Percentiles rank a stretch among this genome's conserved stretches.
Evolutionary conservation across 495 filamentous ascomycete genomes (phyloP).

Genomic region (Viridothelium virens): DNA sequence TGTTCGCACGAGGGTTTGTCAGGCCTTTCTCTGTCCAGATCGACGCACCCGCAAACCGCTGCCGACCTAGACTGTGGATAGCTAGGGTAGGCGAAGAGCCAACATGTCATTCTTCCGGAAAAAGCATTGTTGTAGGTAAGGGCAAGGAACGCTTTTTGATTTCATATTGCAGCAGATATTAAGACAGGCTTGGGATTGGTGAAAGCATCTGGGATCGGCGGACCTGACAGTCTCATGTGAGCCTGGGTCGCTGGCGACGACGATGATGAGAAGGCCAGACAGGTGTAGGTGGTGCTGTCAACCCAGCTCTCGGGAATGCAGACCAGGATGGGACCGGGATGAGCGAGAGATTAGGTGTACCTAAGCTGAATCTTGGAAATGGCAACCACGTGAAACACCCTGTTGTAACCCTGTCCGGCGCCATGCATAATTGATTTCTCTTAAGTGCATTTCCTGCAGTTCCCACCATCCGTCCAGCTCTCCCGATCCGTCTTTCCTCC

Average conservation of each 20-base stretch:
- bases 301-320: neutral
- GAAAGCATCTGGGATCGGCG: neutral
- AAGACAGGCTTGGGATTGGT: neutral
- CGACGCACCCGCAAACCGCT: neutral
- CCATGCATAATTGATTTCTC: neutral
- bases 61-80: neutral
- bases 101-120: neutral
- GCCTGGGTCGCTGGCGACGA: neutral
- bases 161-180: neutral
- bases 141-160: neutral
- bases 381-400: conserved; percentile 8
- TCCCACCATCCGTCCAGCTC: too few species aligned
- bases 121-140: neutral
- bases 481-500: neutral
- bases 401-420: conserved; percentile 1
- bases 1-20: neutral
- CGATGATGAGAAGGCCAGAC: neutral
- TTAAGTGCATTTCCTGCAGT: neutral
- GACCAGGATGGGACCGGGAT: neutral
- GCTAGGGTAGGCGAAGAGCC: neutral
- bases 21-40: neutral
- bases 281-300: neutral
- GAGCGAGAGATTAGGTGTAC: conserved; percentile 5
- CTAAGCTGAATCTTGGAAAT: neutral
- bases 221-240: neutral